phyloP scores from a whole-genome alignment of 106 monocot species.

The Dendrobium catenatum region DNA sequence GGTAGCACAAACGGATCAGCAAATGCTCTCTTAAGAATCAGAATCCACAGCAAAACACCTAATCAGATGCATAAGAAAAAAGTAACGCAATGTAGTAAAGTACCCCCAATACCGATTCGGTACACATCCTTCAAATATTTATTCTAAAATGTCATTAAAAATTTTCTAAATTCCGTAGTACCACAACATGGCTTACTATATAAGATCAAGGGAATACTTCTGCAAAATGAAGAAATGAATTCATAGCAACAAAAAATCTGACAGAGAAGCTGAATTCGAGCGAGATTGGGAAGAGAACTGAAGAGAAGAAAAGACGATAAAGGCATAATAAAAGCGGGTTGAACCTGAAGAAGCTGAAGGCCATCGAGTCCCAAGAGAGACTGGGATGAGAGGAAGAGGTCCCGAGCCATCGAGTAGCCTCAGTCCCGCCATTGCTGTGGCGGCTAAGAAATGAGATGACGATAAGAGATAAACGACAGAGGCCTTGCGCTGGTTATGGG shows the following conservation, averaged over 20 bases:
- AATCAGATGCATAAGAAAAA: not conserved
- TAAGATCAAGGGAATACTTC: not conserved
- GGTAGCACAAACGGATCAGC: not conserved
- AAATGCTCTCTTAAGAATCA: not conserved
- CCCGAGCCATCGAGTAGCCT: constrained; percentile 1
- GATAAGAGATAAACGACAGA: not conserved
- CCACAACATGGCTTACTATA: not conserved
- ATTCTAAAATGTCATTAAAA: not conserved
- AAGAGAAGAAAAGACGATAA: not conserved
- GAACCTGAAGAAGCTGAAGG: not conserved
- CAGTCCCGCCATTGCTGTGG: constrained; percentile 12
- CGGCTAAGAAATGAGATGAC: not conserved
- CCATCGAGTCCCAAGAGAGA: not conserved
- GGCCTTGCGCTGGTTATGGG: not conserved
- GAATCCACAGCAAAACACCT: not conserved
- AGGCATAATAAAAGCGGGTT: not conserved
- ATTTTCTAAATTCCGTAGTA: not conserved
- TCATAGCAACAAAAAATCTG: not conserved
- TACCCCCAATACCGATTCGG: not conserved
- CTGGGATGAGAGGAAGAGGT: constrained; percentile 9
- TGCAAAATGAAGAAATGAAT: not conserved
- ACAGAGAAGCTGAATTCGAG: not conserved
- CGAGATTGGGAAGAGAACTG: too few relatives aligned
- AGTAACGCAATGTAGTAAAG: not conserved
- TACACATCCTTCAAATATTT: not conserved